phyloP scores from a whole-genome alignment of 2,329 filamentous ascomycete species.

The Clonostachys sp. region DNA sequence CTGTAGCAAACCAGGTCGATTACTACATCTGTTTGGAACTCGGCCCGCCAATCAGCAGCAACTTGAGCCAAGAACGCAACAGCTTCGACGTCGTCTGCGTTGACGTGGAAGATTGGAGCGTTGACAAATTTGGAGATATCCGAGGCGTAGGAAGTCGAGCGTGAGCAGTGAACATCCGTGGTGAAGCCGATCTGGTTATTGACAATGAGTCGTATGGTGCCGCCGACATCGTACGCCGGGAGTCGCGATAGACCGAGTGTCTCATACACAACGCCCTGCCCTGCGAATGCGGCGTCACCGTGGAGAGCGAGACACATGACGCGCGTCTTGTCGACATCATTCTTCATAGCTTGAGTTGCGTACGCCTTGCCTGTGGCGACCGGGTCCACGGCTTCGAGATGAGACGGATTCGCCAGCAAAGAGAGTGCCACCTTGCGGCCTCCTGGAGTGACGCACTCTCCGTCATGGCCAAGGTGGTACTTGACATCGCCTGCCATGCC shows the following conservation, averaged over 20 bases:
- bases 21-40: conserved; percentile 98
- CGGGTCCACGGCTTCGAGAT: conserved; percentile 96
- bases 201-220: conserved; percentile 93
- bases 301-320: conserved; percentile 96
- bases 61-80: conserved; percentile 98
- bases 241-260: conserved; percentile 96
- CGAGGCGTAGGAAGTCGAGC: conserved; percentile 97
- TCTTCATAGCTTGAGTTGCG: conserved; percentile 97
- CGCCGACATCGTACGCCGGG: conserved; percentile 93
- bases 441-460: conserved; percentile 94
- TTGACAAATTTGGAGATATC: conserved; percentile 99
- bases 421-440: conserved; percentile 99
- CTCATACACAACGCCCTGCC: conserved; percentile 96
- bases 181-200: conserved; percentile 99
- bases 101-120: conserved; percentile 98
- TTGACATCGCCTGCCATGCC: conserved; percentile 91
- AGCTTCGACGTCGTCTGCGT: conserved; percentile 96
- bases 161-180: conserved; percentile 93
- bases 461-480: conserved; percentile 99
- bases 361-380: conserved; percentile 97
- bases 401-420: conserved; percentile 95
- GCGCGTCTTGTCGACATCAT: conserved; percentile 81
- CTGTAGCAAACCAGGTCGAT: conserved; percentile 98
- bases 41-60: conserved; percentile 94
- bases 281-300: conserved; percentile 95